A percentile compares a stretch with the other conserved stretches of the same genome.
Evolutionary conservation across 768 basidiomycete species (phyloP).

Genomic region (Cantharellus anzutake): DNA sequence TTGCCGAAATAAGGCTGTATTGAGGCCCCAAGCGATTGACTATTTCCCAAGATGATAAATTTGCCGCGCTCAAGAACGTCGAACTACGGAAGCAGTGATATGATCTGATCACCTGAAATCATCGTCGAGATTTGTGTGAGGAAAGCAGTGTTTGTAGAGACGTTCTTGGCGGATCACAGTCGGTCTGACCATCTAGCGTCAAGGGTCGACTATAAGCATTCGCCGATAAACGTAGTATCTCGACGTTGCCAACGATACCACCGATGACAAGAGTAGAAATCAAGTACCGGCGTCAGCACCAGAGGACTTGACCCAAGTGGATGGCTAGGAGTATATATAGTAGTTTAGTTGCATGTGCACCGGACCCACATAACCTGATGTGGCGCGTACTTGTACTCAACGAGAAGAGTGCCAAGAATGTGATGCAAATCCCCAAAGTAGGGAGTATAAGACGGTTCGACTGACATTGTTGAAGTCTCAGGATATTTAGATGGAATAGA

Average conservation of each 20-base stretch:
- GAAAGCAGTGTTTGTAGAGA: neutral
- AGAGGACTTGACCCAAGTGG: conserved; percentile 28
- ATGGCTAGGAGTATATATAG: conserved; percentile 25
- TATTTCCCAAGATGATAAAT: conserved; percentile 34
- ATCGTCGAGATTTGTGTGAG: too few relatives aligned
- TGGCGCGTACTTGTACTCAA: conserved; percentile 7
- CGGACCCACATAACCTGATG: too few relatives aligned
- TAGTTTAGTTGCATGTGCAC: too few relatives aligned
- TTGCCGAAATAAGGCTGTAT: too few relatives aligned
- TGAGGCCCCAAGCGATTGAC: conserved; percentile 25
- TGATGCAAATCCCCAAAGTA: conserved; percentile 19
- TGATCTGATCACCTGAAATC: too few relatives aligned
- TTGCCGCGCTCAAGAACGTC: conserved; percentile 24
- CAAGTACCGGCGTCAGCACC: conserved; percentile 33
- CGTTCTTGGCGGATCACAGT: neutral
- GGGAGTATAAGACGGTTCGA: too few relatives aligned
- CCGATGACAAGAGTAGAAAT: conserved; percentile 29
- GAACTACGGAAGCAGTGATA: too few relatives aligned
- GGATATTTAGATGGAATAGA: too few relatives aligned
- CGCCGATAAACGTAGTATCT: neutral
- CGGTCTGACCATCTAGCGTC: neutral
- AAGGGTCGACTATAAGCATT: neutral
- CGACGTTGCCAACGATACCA: conserved; percentile 25
- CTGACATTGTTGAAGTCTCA: too few relatives aligned
- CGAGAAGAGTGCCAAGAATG: conserved; percentile 24